phyloP scores from a whole-genome alignment of 768 basidiomycete species.

The Leccinum broughii region DNA sequence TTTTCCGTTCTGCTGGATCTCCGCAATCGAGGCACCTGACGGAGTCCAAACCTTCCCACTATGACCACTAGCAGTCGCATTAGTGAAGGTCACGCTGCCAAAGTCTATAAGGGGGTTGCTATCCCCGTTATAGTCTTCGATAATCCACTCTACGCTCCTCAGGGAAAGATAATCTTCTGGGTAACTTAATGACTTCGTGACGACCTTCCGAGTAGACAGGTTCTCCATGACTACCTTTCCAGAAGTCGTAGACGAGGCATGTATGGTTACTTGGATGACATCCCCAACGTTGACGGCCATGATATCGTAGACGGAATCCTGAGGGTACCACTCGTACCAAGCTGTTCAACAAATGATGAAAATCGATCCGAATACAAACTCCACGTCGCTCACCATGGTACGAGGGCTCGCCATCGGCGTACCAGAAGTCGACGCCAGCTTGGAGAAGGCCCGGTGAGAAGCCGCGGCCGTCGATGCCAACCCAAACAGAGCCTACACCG shows the following conservation, averaged over 20 bases:
- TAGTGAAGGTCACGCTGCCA: slow-evolving; percentile 5
- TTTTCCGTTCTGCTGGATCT: slow-evolving; percentile 11
- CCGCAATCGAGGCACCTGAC: slow-evolving; percentile 9
- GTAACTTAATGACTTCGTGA: slow-evolving; percentile 11
- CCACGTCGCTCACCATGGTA: slow-evolving; percentile 7
- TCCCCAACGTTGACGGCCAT: slow-evolving; percentile 19
- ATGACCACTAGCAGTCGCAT: slow-evolving; percentile 11
- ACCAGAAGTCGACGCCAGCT: slow-evolving; percentile 13
- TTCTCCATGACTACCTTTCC: slow-evolving; percentile 22
- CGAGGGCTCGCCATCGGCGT: not conserved
- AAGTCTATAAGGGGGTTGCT: not conserved
- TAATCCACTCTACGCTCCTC: slow-evolving; percentile 25
- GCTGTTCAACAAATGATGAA: slow-evolving; percentile 10
- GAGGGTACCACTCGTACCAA: slow-evolving; percentile 28
- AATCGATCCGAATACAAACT: not conserved
- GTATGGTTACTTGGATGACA: slow-evolving; percentile 18
- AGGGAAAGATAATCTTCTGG: slow-evolving; percentile 15
- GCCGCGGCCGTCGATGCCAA: slow-evolving; percentile 17
- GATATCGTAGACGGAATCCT: slow-evolving; percentile 10
- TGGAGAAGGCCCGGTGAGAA: slow-evolving; percentile 14
- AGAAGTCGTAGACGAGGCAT: slow-evolving; percentile 20
- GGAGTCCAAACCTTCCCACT: slow-evolving; percentile 9
- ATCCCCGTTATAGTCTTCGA: slow-evolving; percentile 20
- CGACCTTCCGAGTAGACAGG: slow-evolving; percentile 13
- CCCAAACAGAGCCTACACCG: slow-evolving; percentile 11